phyloP scores from a whole-genome alignment of 306 rosid species.

The Myrica gale region DNA sequence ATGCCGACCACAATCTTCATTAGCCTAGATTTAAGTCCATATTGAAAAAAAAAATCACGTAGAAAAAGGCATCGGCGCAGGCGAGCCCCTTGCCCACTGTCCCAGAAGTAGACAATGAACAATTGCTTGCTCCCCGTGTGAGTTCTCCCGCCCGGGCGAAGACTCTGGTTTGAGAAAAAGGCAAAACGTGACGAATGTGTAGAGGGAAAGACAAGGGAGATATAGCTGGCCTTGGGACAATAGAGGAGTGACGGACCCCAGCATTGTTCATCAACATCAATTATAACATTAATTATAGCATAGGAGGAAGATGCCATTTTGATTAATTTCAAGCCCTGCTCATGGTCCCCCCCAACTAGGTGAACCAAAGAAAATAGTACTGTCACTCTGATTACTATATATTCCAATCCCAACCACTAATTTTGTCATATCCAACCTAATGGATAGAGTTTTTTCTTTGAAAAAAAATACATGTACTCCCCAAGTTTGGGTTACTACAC shows the following conservation, averaged over 20 bases:
- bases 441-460: too few species aligned
- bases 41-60: too few species aligned
- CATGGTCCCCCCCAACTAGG: constrained; percentile 22
- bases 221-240: constrained; percentile 34
- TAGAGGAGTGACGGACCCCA: constrained; percentile 30
- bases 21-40: too few species aligned
- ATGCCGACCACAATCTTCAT: too few species aligned
- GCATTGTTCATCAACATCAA: constrained; percentile 23
- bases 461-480: too few species aligned
- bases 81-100: too few species aligned
- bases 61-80: too few species aligned
- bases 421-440: not conserved
- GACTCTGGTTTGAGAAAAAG: constrained; percentile 10
- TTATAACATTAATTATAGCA: constrained; percentile 10
- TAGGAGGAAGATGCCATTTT: constrained; percentile 25
- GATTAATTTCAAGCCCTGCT: constrained; percentile 15
- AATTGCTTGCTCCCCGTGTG: too few species aligned
- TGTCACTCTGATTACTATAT: not conserved
- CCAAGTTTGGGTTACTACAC: not conserved
- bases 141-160: too few species aligned
- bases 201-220: constrained; percentile 38
- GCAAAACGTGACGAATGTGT: constrained; percentile 21
- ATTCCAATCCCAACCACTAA: not conserved
- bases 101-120: too few species aligned
- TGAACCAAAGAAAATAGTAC: not conserved